These are phyloP conservation scores for Flammula alnicola DNA, from an alignment of 1,284 basidiomycete genomes.

Conservation along the genomic window DNA sequence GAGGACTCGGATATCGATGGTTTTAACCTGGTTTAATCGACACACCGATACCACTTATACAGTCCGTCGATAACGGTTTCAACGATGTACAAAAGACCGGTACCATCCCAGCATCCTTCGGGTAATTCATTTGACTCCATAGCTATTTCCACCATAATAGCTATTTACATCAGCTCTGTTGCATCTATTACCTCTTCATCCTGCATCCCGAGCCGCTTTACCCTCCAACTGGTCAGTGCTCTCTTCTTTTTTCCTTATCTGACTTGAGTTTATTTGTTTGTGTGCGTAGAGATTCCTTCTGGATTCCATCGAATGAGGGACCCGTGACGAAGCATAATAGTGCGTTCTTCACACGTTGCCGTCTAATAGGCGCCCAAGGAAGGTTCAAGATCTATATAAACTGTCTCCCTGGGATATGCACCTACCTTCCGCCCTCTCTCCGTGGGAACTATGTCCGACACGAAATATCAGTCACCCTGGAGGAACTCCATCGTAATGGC, in stretches of 20 bases:
- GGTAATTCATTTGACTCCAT: neutral
- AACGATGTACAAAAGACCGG: too few relatives aligned
- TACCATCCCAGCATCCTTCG: too few relatives aligned
- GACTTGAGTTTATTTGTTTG: neutral
- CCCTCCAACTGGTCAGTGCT: neutral
- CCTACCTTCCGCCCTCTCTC: slow-evolving; percentile 1
- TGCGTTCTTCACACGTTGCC: slow-evolving; percentile 14
- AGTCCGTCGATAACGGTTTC: too few relatives aligned
- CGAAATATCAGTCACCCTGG: slow-evolving; percentile 26
- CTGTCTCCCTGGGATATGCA: neutral
- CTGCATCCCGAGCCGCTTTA: neutral
- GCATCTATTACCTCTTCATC: slow-evolving; percentile 6
- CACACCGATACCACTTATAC: too few relatives aligned
- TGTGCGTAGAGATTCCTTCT: slow-evolving; percentile 7
- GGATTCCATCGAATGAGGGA: neutral
- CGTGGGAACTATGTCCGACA: slow-evolving; percentile 13
- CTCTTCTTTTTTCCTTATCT: neutral
- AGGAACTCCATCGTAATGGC: slow-evolving; percentile 28
- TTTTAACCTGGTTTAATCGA: too few relatives aligned
- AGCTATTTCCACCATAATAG: too few relatives aligned
- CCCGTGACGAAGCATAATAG: slow-evolving; percentile 3
- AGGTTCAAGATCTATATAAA: slow-evolving; percentile 13
- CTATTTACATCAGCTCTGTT: neutral
- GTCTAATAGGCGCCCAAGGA: slow-evolving; percentile 22
- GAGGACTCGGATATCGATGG: too few relatives aligned